These are phyloP conservation scores for Melampsora occidentalis DNA, from an alignment of 1,284 basidiomycete genomes.

Conservation along the genomic window DNA sequence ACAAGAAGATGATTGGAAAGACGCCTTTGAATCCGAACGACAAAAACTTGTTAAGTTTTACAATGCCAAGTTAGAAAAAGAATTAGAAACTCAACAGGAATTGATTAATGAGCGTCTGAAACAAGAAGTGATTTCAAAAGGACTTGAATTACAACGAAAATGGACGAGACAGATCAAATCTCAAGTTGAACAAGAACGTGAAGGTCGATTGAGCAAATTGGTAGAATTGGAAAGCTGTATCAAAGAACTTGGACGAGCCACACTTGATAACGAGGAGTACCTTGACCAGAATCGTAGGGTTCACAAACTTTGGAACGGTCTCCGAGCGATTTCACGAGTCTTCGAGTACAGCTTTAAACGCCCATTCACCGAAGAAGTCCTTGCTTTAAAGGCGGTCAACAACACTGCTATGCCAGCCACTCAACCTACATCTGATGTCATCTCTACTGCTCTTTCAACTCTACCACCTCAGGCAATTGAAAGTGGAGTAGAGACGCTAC, in stretches of 20 bases:
- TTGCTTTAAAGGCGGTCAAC: constrained; percentile 69
- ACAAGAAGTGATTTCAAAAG: constrained; percentile 92
- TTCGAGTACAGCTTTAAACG: constrained; percentile 64
- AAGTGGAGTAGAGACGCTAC: constrained; percentile 82
- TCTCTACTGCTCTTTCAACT: constrained; percentile 22
- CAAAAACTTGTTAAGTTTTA: constrained; percentile 72
- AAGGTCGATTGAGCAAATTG: constrained; percentile 88
- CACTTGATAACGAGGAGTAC: constrained; percentile 81
- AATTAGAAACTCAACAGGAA: constrained; percentile 82
- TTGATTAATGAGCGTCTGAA: constrained; percentile 93
- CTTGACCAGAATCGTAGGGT: constrained; percentile 85
- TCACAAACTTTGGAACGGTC: constrained; percentile 62
- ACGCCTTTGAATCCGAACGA: constrained; percentile 76
- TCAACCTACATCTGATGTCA: constrained; percentile 61
- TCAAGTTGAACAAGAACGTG: constrained; percentile 92
- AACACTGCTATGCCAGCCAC: constrained; percentile 66
- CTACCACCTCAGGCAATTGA: constrained; percentile 5
- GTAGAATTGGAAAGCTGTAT: constrained; percentile 86
- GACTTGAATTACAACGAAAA: constrained; percentile 90
- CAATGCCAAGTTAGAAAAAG: constrained; percentile 78
- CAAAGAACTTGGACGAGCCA: constrained; percentile 84
- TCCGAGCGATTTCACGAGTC: constrained; percentile 52
- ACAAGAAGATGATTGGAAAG: constrained; percentile 82
- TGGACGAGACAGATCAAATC: constrained; percentile 97
- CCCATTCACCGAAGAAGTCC: constrained; percentile 85